Evolutionary conservation across 495 filamentous ascomycete genomes (phyloP), one percentile per base, ranked within the genome.

Genomic region (Neurospora sp.): DNA sequence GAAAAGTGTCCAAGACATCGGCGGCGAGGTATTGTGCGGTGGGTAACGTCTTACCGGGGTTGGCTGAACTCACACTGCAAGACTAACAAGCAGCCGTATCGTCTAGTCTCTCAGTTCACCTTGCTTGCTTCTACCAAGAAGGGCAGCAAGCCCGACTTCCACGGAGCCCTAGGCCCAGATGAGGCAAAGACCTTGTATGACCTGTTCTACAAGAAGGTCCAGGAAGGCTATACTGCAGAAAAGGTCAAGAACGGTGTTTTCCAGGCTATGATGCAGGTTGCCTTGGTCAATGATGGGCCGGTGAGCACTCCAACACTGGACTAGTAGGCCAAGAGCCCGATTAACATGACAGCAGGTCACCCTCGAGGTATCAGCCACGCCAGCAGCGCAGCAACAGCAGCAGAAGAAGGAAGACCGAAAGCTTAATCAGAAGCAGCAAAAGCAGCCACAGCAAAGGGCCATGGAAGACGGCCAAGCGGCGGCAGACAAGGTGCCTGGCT

Each of bases 251-350:
- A 98, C 79, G 96, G 96, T 16, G 90, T 97, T 42, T 99, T 98
- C 80, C 94, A 97, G 77, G 96, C 96, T 71, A 97, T 97, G 94
- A 99, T 98, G 96, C 92, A 98, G 77, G 96, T 98, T 73, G 92
- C 92, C 74, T 79, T 97, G 35, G 90, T 97, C 42, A 98, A 98
- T 77, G 94, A 98, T 79, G 95, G 94, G 72, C 94, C 94, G 80
- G 94, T 97, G 87, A 89, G 93, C 72, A 12, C 39, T 23, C 39
- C 20, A 12, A 4, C 8, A 16, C 35, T 39, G 46, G 9, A 11
- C 59, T 59, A 39, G 54, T 31, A 62, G 23, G 54, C n/a, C 14
- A 35, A 11, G 27, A 20, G 54, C 12, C 10, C n/a, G 70, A 48
- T 70, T 79, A 37, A 78, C 62, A 69, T 20, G 35, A 18, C 9